These are phyloP conservation scores for Entomortierella lignicola DNA, from an alignment of 192 early-diverging fungal species.

Conservation along the genomic window DNA sequence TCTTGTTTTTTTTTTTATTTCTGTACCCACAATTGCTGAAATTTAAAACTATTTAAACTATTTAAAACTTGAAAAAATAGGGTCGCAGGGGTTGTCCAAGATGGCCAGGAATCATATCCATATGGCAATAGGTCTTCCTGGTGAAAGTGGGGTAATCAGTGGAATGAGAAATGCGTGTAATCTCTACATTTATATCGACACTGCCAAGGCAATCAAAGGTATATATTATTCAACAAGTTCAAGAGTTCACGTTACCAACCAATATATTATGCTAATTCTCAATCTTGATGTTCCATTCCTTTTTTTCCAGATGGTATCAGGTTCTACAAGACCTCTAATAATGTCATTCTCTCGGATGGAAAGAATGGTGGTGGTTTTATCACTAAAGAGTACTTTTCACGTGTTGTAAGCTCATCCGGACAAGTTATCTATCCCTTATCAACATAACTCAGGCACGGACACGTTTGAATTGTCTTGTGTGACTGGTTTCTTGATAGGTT, in stretches of 20 bases:
- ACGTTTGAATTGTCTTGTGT: no score
- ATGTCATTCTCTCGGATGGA: slow-evolving; percentile 84
- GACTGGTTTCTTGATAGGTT: no score
- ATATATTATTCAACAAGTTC: no score
- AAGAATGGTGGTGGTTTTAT: slow-evolving; percentile 76
- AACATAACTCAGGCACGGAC: background rate
- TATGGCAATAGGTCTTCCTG: slow-evolving; percentile 78
- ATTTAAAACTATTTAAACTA: no score
- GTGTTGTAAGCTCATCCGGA: slow-evolving; percentile 57
- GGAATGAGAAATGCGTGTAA: slow-evolving; percentile 79
- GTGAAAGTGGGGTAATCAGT: slow-evolving; percentile 77
- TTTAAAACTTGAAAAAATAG: slow-evolving; percentile 55
- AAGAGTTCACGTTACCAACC: background rate
- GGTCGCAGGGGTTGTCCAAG: slow-evolving; percentile 68
- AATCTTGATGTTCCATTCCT: background rate
- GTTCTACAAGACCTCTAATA: slow-evolving; percentile 83
- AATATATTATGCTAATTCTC: background rate
- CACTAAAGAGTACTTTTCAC: slow-evolving; percentile 72
- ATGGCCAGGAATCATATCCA: slow-evolving; percentile 95
- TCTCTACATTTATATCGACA: slow-evolving; percentile 87
- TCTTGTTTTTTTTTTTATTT: no score
- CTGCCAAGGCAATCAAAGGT: slow-evolving; percentile 74
- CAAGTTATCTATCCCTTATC: slow-evolving; percentile 20
- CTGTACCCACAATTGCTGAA: no score
- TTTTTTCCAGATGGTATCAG: slow-evolving; percentile 72